Percentiles rank a stretch among this genome's conserved stretches.
Conservation (phyloP, 164 flowering plant species). For the Saururus chinensis region DNA sequence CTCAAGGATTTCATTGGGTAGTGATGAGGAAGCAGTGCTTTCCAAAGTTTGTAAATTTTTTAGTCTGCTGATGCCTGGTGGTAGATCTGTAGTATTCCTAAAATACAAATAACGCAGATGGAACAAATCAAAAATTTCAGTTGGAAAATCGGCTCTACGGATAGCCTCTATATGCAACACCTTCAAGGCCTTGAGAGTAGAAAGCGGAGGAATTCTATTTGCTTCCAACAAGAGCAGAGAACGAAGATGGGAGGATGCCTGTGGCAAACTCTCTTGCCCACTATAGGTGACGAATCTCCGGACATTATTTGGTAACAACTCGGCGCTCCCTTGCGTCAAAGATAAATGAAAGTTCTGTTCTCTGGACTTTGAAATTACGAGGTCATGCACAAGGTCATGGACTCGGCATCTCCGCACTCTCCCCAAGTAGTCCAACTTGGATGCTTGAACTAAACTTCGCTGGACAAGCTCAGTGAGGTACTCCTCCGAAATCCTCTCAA, state of each 20-base stretch:
- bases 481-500: conserved; percentile 5
- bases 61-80: conserved; percentile 3
- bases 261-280: conserved; percentile 6
- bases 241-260: conserved; percentile 18
- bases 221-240: conserved; percentile 19
- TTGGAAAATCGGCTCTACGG: conserved; percentile 18
- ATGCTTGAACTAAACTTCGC: conserved; percentile 9
- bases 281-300: conserved; percentile 20
- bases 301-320: neutral
- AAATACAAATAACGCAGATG: conserved; percentile 21
- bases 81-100: conserved; percentile 22
- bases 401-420: conserved; percentile 24
- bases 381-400: conserved; percentile 44
- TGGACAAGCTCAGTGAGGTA: conserved; percentile 5
- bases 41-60: neutral
- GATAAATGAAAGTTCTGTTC: conserved; percentile 18
- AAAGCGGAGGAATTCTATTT: conserved; percentile 6
- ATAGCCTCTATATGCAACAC: conserved; percentile 27
- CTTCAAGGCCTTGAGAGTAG: conserved; percentile 19
- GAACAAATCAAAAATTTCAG: conserved; percentile 13
- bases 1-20: neutral
- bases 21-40: neutral
- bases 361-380: conserved; percentile 20
- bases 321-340: conserved; percentile 1
- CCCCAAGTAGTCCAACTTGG: conserved; percentile 15